Percentiles rank a stretch among this genome's conserved stretches.
These are phyloP conservation scores for Irpex sp. DNA, from an alignment of 1,284 basidiomycete genomes.

Conservation along the genomic window DNA sequence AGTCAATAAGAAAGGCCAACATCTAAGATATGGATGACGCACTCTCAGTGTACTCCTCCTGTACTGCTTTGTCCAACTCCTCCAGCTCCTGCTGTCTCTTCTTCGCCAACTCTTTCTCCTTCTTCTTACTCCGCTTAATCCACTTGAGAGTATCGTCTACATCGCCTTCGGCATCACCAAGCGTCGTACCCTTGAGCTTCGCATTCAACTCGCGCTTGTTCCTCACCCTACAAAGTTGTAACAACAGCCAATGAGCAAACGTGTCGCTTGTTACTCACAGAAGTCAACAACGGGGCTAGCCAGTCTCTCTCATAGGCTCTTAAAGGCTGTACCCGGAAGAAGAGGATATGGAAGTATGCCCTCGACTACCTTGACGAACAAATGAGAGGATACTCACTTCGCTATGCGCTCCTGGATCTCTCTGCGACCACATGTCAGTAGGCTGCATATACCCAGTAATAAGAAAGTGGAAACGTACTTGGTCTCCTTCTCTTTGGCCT, in stretches of 20 bases:
- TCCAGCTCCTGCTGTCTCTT: conserved; percentile 77
- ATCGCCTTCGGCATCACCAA: conserved; percentile 76
- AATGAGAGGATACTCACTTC: conserved; percentile 64
- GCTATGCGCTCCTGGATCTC: conserved; percentile 75
- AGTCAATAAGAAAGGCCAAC: conserved; percentile 1
- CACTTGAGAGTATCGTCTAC: conserved; percentile 78
- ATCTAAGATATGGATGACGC: conserved; percentile 25
- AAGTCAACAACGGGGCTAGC: not conserved
- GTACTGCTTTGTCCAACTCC: conserved; percentile 71
- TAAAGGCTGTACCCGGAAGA: conserved; percentile 22
- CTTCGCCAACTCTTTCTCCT: conserved; percentile 76
- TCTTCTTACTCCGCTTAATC: conserved; percentile 86
- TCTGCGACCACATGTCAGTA: conserved; percentile 35
- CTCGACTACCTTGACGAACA: conserved; percentile 11
- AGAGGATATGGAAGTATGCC: conserved; percentile 45
- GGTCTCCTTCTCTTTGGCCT: conserved; percentile 68
- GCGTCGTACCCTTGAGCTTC: conserved; percentile 84
- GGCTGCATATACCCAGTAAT: conserved; percentile 10
- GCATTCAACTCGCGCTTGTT: conserved; percentile 88
- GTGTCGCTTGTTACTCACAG: conserved; percentile 7
- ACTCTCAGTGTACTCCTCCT: conserved; percentile 79
- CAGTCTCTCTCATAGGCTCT: too few species aligned
- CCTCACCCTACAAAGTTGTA: conserved; percentile 62
- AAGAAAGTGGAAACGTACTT: conserved; percentile 46
- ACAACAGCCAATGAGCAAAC: conserved; percentile 41